phyloP scores from a whole-genome alignment of 192 early-diverging fungal genomes.

The Coemansia sp. region DNA sequence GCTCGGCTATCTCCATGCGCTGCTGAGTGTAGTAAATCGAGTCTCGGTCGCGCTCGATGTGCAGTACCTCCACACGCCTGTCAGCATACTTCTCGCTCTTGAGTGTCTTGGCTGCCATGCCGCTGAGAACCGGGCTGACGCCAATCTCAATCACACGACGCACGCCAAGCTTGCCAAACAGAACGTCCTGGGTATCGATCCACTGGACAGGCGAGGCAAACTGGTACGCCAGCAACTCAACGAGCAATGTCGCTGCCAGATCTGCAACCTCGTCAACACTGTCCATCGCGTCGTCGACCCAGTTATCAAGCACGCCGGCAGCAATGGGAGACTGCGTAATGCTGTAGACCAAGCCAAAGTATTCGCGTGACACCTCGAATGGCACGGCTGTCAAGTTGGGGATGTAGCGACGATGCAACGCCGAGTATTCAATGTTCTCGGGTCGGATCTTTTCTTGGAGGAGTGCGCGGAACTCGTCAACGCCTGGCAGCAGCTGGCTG shows the following conservation, averaged over 20 bases:
- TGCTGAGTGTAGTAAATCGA: conserved; percentile 15
- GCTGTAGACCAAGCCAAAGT: conserved; percentile 72
- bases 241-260: conserved; percentile 77
- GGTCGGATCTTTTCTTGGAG: conserved; percentile 78
- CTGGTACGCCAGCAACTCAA: conserved; percentile 92
- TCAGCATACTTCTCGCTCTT: no score
- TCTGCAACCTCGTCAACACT: conserved; percentile 66
- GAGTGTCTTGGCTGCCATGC: conserved; percentile 79
- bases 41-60: conserved; percentile 16
- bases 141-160: conserved; percentile 87
- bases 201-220: conserved; percentile 93
- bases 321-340: conserved; percentile 73
- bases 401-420: conserved; percentile 80
- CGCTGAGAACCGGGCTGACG: conserved; percentile 80
- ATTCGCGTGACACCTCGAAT: conserved; percentile 77
- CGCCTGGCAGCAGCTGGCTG: conserved; percentile 79
- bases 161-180: conserved; percentile 74
- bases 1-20: not conserved
- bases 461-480: conserved; percentile 83
- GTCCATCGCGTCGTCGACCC: conserved; percentile 44
- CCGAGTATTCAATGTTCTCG: conserved; percentile 65
- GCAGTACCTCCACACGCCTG: conserved; percentile 5
- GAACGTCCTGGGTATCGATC: conserved; percentile 92
- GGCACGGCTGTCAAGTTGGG: conserved; percentile 94
- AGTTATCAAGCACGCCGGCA: conserved; percentile 68